Conservation (phyloP, 192 early-diverging fungal genomes). For the Coemansia sp. region DNA sequence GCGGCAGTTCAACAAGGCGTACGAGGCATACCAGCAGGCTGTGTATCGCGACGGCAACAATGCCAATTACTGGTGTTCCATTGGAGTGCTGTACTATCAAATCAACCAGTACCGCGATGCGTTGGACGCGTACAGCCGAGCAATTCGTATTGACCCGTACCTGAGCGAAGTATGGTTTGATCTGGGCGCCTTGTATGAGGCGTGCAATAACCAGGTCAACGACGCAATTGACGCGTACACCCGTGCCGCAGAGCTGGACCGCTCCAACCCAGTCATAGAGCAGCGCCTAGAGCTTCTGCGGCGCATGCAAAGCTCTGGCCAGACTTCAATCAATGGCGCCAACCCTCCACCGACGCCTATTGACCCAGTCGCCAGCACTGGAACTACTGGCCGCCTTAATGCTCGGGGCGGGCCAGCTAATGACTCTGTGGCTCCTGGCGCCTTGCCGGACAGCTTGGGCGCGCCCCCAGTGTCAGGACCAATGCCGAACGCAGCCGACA, state of each 20-base stretch:
- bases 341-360: conserved; percentile 41
- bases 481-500: conserved; percentile 25
- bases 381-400: conserved; percentile 43
- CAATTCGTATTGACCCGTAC: conserved; percentile 89
- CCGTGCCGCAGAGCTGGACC: conserved; percentile 89
- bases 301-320: conserved; percentile 46
- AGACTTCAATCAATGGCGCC: conserved; percentile 22
- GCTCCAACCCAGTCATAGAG: conserved; percentile 81
- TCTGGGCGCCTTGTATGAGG: conserved; percentile 93
- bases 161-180: conserved; percentile 98
- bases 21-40: conserved; percentile 97
- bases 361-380: conserved; percentile 37
- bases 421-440: conserved; percentile 28
- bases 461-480: conserved; percentile 21
- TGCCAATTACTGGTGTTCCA: conserved; percentile 98
- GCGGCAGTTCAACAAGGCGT: conserved; percentile 91
- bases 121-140: conserved; percentile 93
- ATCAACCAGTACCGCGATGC: conserved; percentile 94
- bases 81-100: conserved; percentile 97
- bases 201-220: conserved; percentile 94
- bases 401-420: conserved; percentile 48
- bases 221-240: conserved; percentile 98
- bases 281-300: conserved; percentile 61
- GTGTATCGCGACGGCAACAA: conserved; percentile 91
- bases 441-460: conserved; percentile 37